Evolutionary conservation across 1,284 basidiomycete genomes (phyloP).

Genomic region (Boletellus dicymbophilus): DNA sequence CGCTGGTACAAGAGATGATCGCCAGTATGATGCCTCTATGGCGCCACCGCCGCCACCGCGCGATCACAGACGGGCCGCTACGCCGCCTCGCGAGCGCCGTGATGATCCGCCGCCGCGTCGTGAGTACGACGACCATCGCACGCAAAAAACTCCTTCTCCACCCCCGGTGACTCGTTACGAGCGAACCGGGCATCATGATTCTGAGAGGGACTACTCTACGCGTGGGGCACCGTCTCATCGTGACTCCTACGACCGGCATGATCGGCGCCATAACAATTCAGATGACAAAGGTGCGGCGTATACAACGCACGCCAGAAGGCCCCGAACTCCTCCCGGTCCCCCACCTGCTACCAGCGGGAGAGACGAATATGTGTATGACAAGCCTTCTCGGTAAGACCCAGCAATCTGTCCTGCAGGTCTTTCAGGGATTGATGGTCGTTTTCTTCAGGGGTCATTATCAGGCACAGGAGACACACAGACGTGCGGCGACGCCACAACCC

Average conservation of each 20-base stretch:
- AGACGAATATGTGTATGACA: slow-evolving; percentile 44
- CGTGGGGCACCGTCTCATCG: slow-evolving; percentile 49
- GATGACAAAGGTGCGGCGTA: slow-evolving; percentile 30
- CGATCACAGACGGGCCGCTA: slow-evolving; percentile 58
- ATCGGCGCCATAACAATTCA: slow-evolving; percentile 42
- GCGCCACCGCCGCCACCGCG: slow-evolving; percentile 41
- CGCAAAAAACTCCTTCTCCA: slow-evolving; percentile 48
- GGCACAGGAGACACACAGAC: slow-evolving; percentile 48
- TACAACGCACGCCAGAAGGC: slow-evolving; percentile 35
- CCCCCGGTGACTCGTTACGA: slow-evolving; percentile 45
- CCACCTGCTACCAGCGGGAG: slow-evolving; percentile 43
- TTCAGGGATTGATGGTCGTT: neutral
- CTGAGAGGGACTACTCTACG: slow-evolving; percentile 50
- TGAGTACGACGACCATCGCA: slow-evolving; percentile 68
- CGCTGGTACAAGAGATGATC: slow-evolving; percentile 47
- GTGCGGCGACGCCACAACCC: slow-evolving; percentile 58
- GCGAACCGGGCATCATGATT: slow-evolving; percentile 34
- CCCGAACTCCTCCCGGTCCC: slow-evolving; percentile 49
- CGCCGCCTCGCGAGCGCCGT: slow-evolving; percentile 66
- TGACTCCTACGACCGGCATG: slow-evolving; percentile 61
- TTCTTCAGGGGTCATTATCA: slow-evolving; percentile 46
- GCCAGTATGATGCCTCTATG: slow-evolving; percentile 57
- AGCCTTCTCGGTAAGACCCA: slow-evolving; percentile 49
- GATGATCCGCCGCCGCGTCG: slow-evolving; percentile 57
- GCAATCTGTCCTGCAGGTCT: neutral